Conservation (phyloP, 257 asterid genomes). For the Eucommia ulmoides region DNA sequence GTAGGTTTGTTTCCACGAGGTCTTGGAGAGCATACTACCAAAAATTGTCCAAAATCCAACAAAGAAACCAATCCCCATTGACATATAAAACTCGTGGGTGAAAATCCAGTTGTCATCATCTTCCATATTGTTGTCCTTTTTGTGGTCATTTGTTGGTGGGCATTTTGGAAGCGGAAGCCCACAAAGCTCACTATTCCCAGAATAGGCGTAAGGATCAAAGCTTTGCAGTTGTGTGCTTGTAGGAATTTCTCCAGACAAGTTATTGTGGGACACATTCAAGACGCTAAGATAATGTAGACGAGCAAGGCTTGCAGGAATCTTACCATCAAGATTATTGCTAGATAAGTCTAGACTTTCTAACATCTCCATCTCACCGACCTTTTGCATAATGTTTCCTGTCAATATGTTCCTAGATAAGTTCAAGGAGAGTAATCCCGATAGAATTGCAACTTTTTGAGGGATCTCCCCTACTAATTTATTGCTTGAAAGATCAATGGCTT, state of each 20-base stretch:
- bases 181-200: conserved; percentile 16
- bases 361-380: conserved; percentile 9
- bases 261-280: conserved; percentile 14
- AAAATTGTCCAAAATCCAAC: not conserved
- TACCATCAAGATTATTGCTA: conserved; percentile 11
- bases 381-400: conserved; percentile 19
- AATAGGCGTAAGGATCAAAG: conserved; percentile 11
- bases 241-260: conserved; percentile 19
- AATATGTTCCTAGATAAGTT: conserved; percentile 24
- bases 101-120: not conserved
- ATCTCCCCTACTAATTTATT: conserved; percentile 9
- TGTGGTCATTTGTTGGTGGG: not conserved
- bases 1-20: not conserved
- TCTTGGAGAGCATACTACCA: not conserved
- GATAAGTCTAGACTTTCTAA: conserved; percentile 25
- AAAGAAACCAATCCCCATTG: not conserved
- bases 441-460: conserved; percentile 9
- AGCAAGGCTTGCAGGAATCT: conserved; percentile 12
- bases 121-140: not conserved
- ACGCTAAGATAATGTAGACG: conserved; percentile 1
- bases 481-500: conserved; percentile 15
- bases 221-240: conserved; percentile 13
- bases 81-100: not conserved
- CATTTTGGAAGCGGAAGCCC: conserved; percentile 3
- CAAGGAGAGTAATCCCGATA: conserved; percentile 5